Base-by-base conservation (phyloP, 441 rosid genomes). In the Syzygium malaccense region DNA sequence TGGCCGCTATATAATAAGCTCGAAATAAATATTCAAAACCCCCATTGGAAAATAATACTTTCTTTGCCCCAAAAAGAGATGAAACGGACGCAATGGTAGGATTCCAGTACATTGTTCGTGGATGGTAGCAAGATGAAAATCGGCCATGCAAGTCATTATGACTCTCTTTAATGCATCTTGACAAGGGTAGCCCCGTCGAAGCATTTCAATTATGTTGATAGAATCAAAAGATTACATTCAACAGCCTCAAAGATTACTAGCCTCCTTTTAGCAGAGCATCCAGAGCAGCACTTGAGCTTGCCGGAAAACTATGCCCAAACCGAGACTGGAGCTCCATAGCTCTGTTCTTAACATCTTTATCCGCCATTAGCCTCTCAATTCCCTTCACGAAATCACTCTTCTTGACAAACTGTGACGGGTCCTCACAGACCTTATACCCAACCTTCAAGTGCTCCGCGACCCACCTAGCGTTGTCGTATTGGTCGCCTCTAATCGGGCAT, bases 401-500 rank as follows among this genome's bases (percentile, higher is more conserved):
- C n/a, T 30, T 88, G 37, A 90, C 89, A 80, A 28, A 58, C 8
- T 83, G 51, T 26, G 88, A 87, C 1, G 91, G 89, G 28, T 53
- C 91, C 83, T 91, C 88, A 4, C 55, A 71, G 9, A 89, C 89
- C 86, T 60, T 87, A 10, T 32, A 55, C 51, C 92, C 93, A 9
- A 88, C 45, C 86, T 85, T 84, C 14, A 91, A 87, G 51, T 88
- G 85, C 55, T 71, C 86, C 80, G 85, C 88, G 14, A 87, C 87
- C 57, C 90, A 53, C 78, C 87, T 88, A 19, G 91, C 91, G 56
- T 91, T 87, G 57, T 89, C 90, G 85, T 89, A 86, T 26, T 91
- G 93, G 55, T 92, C 92, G 2, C 92, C 92, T 56, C 91, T 87
- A 6, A 91, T 87, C 11, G 93, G 92, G 91, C 93, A 92, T 10